Evolutionary conservation across 2,329 filamentous ascomycete species (phyloP).

Genomic region (Colletotrichum coccodes): DNA sequence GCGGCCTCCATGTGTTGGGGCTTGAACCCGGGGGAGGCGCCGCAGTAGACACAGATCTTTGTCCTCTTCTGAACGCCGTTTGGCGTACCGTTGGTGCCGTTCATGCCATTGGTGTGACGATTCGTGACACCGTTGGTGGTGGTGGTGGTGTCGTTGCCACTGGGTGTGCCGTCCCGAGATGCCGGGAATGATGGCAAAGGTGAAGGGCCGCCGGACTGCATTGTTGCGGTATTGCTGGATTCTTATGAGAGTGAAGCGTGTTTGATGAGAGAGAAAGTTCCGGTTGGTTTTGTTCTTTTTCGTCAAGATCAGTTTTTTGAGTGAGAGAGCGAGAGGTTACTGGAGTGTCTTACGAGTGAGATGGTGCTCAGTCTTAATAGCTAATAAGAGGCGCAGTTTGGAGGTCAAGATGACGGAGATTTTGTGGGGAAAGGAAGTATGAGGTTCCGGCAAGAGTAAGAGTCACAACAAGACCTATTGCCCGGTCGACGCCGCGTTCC

Average conservation of each 20-base stretch:
- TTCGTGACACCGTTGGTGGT: conserved; percentile 39
- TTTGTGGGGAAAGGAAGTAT: conserved; percentile 22
- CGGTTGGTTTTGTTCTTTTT: neutral
- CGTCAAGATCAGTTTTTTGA: neutral
- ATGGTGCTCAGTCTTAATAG: conserved; percentile 8
- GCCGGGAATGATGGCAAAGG: conserved; percentile 44
- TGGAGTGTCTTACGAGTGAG: neutral
- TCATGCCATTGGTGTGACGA: conserved; percentile 35
- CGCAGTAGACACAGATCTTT: conserved; percentile 95
- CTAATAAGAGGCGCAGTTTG: neutral
- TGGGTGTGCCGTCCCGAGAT: conserved; percentile 43
- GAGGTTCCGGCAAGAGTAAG: conserved; percentile 5
- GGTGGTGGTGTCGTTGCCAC: conserved; percentile 25
- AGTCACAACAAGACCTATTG: conserved; percentile 13
- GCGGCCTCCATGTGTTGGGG: conserved; percentile 83
- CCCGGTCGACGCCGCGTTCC: conserved; percentile 6
- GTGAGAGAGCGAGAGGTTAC: neutral
- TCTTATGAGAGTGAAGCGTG: neutral
- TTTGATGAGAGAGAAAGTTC: neutral
- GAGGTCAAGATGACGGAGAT: conserved; percentile 27
- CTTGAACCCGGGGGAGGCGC: conserved; percentile 78
- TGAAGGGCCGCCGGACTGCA: conserved; percentile 53
- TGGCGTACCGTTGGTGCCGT: conserved; percentile 36
- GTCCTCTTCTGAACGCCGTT: conserved; percentile 53
- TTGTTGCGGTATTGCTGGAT: conserved; percentile 35